Conservation (phyloP, 352 stramenopile genomes). For the Elongisporangium undulatum region DNA sequence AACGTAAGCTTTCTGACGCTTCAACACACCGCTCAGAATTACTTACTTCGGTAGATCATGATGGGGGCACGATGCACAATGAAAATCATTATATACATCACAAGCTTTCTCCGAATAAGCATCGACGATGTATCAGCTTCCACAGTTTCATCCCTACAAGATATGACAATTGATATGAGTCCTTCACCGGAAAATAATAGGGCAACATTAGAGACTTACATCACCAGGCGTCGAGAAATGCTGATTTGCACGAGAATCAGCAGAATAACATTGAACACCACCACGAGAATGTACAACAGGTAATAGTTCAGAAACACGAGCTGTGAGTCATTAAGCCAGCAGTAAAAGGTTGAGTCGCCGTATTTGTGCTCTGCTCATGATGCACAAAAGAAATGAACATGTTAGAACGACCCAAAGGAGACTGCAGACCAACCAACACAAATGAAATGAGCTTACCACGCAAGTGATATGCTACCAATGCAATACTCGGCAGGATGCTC, state of each 20-base stretch:
- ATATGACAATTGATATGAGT: background rate
- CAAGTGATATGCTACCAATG: conserved; percentile 53
- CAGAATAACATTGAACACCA: conserved; percentile 69
- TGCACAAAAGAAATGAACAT: conserved; percentile 2
- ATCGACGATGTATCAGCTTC: conserved; percentile 62
- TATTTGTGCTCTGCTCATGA: conserved; percentile 42
- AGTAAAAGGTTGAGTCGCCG: conserved; percentile 80
- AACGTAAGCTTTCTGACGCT: background rate
- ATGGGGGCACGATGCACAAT: conserved; percentile 61
- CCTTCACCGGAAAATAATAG: background rate
- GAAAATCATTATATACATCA: conserved; percentile 74
- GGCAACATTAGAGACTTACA: conserved; percentile 10
- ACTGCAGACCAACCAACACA: background rate
- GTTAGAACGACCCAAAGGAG: background rate
- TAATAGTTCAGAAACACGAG: conserved; percentile 81
- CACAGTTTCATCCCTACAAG: conserved; percentile 45
- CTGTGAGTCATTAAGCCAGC: conserved; percentile 63
- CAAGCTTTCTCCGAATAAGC: conserved; percentile 63
- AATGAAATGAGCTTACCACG: conserved; percentile 23
- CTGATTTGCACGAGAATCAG: conserved; percentile 59
- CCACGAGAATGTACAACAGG: conserved; percentile 58
- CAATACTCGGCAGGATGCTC: conserved; percentile 43
- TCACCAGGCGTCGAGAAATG: conserved; percentile 57
- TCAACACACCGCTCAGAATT: background rate
- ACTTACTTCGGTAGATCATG: conserved; percentile 67